These are phyloP conservation scores for Alternaria sp. DNA, from an alignment of 2,329 filamentous ascomycete genomes.

Conservation along the genomic window DNA sequence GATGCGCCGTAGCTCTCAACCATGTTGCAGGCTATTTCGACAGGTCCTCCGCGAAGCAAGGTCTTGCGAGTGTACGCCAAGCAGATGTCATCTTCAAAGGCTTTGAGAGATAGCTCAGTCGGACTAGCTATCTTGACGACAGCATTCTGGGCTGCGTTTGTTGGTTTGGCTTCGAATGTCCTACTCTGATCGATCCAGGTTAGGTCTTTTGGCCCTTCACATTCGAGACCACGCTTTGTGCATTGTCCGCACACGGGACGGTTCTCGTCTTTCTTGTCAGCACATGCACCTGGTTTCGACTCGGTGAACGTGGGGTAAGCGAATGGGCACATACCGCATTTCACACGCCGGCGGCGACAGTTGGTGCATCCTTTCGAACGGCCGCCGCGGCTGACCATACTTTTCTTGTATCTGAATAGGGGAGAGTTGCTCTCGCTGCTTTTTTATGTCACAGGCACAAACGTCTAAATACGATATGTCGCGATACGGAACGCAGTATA, in stretches of 20 bases:
- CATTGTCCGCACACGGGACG: constrained; percentile 38
- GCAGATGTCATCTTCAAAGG: constrained; percentile 38
- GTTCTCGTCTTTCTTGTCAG: constrained; percentile 31
- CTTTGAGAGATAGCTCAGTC: constrained; percentile 25
- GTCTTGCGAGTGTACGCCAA: constrained; percentile 39
- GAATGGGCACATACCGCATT: constrained; percentile 35
- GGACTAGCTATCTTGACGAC: constrained; percentile 7
- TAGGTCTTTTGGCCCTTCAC: constrained; percentile 34
- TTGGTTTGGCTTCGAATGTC: neutral
- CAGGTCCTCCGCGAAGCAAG: constrained; percentile 34
- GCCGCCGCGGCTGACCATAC: constrained; percentile 41
- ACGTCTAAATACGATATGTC: neutral
- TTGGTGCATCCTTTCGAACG: constrained; percentile 40
- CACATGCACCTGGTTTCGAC: neutral
- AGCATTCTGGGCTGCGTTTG: neutral
- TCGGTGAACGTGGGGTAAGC: neutral
- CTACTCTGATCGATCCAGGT: constrained; percentile 37
- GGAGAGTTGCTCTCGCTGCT: neutral
- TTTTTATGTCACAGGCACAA: neutral
- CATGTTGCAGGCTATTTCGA: constrained; percentile 40
- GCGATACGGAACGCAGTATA: neutral
- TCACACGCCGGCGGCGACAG: constrained; percentile 39
- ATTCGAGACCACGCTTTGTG: constrained; percentile 33
- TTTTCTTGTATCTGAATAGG: neutral
- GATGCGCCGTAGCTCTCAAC: constrained; percentile 16